Evolutionary conservation across 2,329 filamentous ascomycete species (phyloP), one percentile per base, ranked within the genome.

Genomic region (Alternaria postmessia): DNA sequence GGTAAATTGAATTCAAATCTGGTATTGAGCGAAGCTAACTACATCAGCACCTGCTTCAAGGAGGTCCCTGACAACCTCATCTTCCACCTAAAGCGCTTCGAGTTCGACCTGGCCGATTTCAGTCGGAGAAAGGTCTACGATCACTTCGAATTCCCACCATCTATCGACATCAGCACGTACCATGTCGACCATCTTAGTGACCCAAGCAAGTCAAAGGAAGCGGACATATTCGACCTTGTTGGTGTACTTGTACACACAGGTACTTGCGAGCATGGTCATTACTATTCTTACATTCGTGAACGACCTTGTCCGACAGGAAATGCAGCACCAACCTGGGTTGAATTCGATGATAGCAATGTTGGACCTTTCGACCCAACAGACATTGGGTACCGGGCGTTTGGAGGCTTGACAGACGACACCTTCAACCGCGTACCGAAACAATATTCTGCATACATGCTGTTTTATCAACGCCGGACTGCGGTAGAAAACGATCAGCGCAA

Each of bases 121-220:
- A 87, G 90, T 79, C 86, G 94, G 69, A 93, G 87, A 80, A 99
- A 99, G 81, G 95, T 98, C 79, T 97, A 99, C 75, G 95, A 98
- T 75, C 87, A 92, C 66, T 99, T 99, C 74, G 87, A 91, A 5
- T 99, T 99, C 66, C 94, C 96, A 0, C 82, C 85, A 12, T 86
- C 84, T 49, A 91, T 99, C 60, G 90, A 99, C 74, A 92, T 99
- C 88, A 88, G 88, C 7, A 92, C 90, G 0, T 99, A 96, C 81
- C 96, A 92, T 16, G 88, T 96, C n/a, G 91, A 94, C 43, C 86
- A 94, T 71, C 85, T 97, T 32, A 91, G 89, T 65, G 84, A 91
- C 57, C 83, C 87, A 4, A 80, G 83, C 1, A 77, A 82, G 4
- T 81, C 85, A 3, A 78, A 80, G 4, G 79, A 87, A 44, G 86